Base-by-base conservation (phyloP, 306 rosid species). In the Cotoneaster glaucophyllus region DNA sequence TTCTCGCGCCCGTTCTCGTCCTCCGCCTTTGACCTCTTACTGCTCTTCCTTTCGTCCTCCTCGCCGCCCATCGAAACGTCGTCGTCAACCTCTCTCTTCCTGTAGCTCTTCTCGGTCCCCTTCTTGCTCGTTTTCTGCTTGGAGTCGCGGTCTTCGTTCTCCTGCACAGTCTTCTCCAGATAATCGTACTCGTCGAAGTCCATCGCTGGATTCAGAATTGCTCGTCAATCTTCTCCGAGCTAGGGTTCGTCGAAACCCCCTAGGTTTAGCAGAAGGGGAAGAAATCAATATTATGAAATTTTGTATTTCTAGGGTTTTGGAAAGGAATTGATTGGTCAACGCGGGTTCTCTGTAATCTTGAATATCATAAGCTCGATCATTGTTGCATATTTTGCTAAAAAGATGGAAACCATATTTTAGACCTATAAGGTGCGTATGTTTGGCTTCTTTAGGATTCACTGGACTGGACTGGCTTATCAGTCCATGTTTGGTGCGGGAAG, bases 161-260 rank as follows among this genome's bases (percentile, higher is more conserved):
- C 97, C 88, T 94, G 96, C 79, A 92, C 97, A 3, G 96, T 86
- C 88, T 91, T 91, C 93, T 94, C 98, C 86, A 94, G 84, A 81
- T 94, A 94, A 64, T 92, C 97, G 81, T 94, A 94, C 88, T 92
- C 98, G 90, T 92, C 98, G 87, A 94, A 92, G 61, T 90, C 98
- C 98, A 94, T 94, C 22, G 64, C 17, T 41, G 4, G 39, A 34
- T 57, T 41, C 12, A 28, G 21, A 21, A 52, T 52, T 25, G 78
- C 70, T 44, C 64, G 12, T 21, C 77, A 3, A 25, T 41, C n/a
- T 63, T 19, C 57, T 31, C 67, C 66, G 59, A 65, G 78, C 57
- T 75, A 69, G 78, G 79, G 64, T 62, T 68, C 56, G 45, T 34
- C 61, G 68, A 79, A 82, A 72, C 77, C 85, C 77, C 85, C 80